phyloP scores from a whole-genome alignment of 169 alveolate genomes.

The Eimeria maxima region DNA sequence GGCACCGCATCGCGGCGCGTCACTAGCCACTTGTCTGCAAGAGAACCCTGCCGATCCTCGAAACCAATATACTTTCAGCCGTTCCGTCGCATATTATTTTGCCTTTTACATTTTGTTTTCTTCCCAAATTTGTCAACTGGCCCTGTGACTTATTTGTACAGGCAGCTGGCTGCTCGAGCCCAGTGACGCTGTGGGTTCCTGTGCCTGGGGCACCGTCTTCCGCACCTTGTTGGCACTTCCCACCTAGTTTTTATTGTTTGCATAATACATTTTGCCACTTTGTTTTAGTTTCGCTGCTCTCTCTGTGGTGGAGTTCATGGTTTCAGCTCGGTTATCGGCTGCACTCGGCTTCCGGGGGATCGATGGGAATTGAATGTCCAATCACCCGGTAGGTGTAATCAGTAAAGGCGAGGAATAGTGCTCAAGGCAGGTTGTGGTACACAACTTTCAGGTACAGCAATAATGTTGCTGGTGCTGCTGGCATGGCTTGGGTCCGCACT shows the following conservation, averaged over 20 bases:
- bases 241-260: not conserved
- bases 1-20: not conserved
- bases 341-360: too few relatives aligned
- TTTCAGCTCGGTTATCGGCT: too few relatives aligned
- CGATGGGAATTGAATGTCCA: too few relatives aligned
- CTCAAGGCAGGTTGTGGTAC: too few relatives aligned
- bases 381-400: too few relatives aligned
- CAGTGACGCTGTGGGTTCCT: not conserved
- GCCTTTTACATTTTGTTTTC: not conserved
- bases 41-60: not conserved
- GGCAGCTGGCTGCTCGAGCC: constrained; percentile 39
- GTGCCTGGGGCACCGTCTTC: not conserved
- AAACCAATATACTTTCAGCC: not conserved
- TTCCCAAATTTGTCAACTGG: not conserved
- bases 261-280: not conserved
- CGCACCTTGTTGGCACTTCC: not conserved
- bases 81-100: not conserved
- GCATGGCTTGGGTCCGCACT: constrained; percentile 18
- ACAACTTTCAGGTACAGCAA: not conserved
- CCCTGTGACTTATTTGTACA: not conserved
- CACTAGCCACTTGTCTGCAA: constrained; percentile 31
- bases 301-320: too few relatives aligned
- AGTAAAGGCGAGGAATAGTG: too few relatives aligned
- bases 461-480: not conserved
- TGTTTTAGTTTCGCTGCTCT: too few relatives aligned